Evolutionary conservation across 2,329 filamentous ascomycete species (phyloP).

Genomic region (Laburnicola sp.): DNA sequence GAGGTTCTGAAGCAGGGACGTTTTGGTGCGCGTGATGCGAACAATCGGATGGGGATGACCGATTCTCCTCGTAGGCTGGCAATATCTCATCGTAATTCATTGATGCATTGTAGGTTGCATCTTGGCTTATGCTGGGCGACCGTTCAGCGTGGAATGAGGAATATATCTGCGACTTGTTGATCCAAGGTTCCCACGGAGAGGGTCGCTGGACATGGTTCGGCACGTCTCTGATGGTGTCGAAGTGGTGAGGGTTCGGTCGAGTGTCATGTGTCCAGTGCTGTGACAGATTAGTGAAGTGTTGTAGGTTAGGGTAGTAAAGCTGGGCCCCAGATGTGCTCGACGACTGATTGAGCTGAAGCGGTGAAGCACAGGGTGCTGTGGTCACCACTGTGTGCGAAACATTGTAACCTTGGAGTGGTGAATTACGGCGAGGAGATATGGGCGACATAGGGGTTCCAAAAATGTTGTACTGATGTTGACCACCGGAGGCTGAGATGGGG

Average conservation of each 20-base stretch:
- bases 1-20: background rate
- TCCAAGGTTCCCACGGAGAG: background rate
- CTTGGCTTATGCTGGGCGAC: background rate
- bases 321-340: too few relatives aligned
- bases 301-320: background rate
- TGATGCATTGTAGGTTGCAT: background rate
- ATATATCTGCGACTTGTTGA: background rate
- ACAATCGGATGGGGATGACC: background rate
- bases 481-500: background rate
- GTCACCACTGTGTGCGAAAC: background rate
- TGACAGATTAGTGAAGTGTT: background rate
- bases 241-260: background rate
- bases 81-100: background rate
- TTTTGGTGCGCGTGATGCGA: background rate
- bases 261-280: background rate
- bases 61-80: background rate
- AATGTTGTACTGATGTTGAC: background rate
- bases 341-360: background rate
- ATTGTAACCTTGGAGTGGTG: background rate
- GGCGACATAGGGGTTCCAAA: background rate
- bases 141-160: background rate
- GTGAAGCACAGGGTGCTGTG: background rate
- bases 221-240: background rate
- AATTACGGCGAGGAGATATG: background rate
- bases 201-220: background rate